phyloP scores from a whole-genome alignment of 768 basidiomycete genomes.

The Psilocybe azurescens region DNA sequence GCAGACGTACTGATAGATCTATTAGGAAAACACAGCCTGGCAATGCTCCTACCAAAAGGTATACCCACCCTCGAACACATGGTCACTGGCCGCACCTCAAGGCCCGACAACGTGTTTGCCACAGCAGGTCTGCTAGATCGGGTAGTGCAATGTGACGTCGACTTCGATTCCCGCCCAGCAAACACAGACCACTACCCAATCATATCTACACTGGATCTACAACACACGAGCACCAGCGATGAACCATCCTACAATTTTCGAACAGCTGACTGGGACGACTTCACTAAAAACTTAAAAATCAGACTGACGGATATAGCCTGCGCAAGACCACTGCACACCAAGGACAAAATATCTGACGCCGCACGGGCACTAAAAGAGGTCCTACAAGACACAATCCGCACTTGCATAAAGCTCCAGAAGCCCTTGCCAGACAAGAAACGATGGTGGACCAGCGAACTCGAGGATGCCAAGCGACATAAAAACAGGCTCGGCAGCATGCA shows the following conservation, averaged over 20 bases:
- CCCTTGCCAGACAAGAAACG: constrained; percentile 12
- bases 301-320: constrained; percentile 23
- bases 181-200: constrained; percentile 50
- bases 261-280: constrained; percentile 24
- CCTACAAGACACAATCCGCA: constrained; percentile 15
- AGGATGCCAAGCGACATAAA: constrained; percentile 11
- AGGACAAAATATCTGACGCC: background rate
- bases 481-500: constrained; percentile 19
- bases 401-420: background rate
- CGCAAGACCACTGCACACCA: background rate
- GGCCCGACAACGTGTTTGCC: constrained; percentile 51
- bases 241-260: constrained; percentile 19
- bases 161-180: constrained; percentile 15
- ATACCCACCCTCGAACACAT: constrained; percentile 37
- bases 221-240: background rate
- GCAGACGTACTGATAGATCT: constrained; percentile 33
- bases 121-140: constrained; percentile 13
- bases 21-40: constrained; percentile 31
- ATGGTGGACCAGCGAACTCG: constrained; percentile 33
- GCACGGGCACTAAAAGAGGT: constrained; percentile 6
- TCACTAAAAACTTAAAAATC: constrained; percentile 10
- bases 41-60: constrained; percentile 37
- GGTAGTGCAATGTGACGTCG: constrained; percentile 34
- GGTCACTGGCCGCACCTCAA: constrained; percentile 35
- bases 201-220: constrained; percentile 31